Conservation (phyloP, 2,329 filamentous ascomycete species). For the Fusarium citri region DNA sequence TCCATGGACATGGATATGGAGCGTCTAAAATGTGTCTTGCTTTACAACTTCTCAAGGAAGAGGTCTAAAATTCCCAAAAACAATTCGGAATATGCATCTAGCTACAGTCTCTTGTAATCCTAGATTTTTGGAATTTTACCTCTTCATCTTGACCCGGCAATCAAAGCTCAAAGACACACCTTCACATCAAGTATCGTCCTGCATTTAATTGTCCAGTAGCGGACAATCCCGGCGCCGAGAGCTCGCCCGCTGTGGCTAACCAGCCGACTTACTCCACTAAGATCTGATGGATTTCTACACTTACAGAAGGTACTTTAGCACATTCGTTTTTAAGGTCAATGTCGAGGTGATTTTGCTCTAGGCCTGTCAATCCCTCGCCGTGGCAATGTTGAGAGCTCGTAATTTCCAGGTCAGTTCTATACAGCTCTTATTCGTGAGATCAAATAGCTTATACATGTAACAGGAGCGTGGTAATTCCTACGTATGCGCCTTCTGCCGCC, state of each 20-base stretch:
- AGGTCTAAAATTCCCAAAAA: background rate
- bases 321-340: conserved; percentile 35
- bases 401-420: conserved; percentile 53
- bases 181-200: background rate
- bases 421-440: background rate
- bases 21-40: background rate
- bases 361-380: conserved; percentile 35
- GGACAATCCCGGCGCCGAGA: conserved; percentile 41
- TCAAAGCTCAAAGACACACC: background rate
- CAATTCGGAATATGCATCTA: too few species aligned
- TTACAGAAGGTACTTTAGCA: conserved; percentile 22
- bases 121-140: conserved; percentile 4
- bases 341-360: conserved; percentile 34
- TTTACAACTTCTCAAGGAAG: background rate
- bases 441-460: conserved; percentile 20
- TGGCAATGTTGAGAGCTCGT: conserved; percentile 58
- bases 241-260: conserved; percentile 30
- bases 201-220: background rate
- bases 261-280: conserved; percentile 28
- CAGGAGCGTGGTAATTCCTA: conserved; percentile 55
- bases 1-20: background rate
- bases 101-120: fast-evolving
- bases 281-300: conserved; percentile 14
- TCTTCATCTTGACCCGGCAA: background rate
- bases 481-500: conserved; percentile 56